These are phyloP conservation scores for Capsicum chinense DNA, from an alignment of 257 asterid genomes.

Conservation along the genomic window DNA sequence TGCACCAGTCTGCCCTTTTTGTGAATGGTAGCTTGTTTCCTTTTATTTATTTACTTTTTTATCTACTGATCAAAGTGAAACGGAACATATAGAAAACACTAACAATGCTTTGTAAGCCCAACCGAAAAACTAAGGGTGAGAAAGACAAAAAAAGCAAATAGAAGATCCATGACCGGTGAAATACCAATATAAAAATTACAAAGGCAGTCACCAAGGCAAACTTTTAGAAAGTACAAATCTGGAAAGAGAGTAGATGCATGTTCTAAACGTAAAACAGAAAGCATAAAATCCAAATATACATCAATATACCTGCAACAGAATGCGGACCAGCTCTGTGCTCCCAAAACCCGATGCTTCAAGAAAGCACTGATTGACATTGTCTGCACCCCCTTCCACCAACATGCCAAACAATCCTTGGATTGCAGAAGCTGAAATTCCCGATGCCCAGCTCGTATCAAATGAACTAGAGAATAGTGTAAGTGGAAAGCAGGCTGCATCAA, in stretches of 20 bases:
- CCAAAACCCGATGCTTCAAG: conserved; percentile 99
- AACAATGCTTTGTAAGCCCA: conserved; percentile 7
- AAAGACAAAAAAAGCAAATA: not conserved
- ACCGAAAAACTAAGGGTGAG: conserved; percentile 7
- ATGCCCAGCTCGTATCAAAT: too few species aligned
- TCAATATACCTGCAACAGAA: conserved; percentile 76
- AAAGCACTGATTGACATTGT: conserved; percentile 96
- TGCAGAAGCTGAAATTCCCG: conserved; percentile 92
- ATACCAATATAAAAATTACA: conserved; percentile 1
- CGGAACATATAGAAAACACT: conserved; percentile 14
- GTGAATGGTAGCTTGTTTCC: not conserved
- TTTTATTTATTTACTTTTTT: conserved; percentile 15
- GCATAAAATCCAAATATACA: conserved; percentile 19
- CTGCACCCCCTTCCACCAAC: conserved; percentile 99
- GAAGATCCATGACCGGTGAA: conserved; percentile 3
- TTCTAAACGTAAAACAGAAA: not conserved
- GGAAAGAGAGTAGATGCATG: not conserved
- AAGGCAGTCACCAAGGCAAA: conserved; percentile 21
- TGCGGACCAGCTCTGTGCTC: conserved; percentile 99
- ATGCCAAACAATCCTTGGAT: conserved; percentile 90
- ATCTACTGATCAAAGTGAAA: conserved; percentile 19
- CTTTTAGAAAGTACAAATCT: conserved; percentile 8
- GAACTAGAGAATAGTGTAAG: conserved; percentile 96
- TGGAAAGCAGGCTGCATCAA: conserved; percentile 99
- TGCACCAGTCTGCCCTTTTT: too few species aligned